Percentiles rank a stretch among this genome's conserved stretches.
Evolutionary conservation across 202 grass and related monocot genomes (phyloP).

Genomic region (Alloteropsis angusta): DNA sequence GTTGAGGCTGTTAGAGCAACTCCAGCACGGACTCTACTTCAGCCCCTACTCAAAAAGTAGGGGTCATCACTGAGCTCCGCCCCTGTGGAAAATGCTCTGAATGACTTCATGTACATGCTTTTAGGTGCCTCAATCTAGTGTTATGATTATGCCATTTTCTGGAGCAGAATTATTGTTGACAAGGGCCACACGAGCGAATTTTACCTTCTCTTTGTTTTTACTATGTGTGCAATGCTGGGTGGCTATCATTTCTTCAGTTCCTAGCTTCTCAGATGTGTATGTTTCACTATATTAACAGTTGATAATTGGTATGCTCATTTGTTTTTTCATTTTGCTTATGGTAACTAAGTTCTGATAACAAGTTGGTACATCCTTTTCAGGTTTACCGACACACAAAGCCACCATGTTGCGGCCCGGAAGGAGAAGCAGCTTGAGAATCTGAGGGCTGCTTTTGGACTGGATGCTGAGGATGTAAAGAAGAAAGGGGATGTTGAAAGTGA

Average conservation of each 20-base stretch:
- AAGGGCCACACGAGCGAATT: neutral
- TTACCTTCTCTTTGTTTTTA: neutral
- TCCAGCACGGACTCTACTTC: too few species aligned
- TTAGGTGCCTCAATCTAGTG: neutral
- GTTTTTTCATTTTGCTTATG: neutral
- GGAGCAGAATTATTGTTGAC: neutral
- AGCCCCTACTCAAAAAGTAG: too few species aligned
- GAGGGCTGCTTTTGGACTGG: constrained; percentile 60
- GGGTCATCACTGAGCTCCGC: too few species aligned
- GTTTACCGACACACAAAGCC: constrained; percentile 68
- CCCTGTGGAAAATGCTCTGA: too few species aligned
- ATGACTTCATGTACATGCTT: neutral
- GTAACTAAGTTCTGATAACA: constrained; percentile 7
- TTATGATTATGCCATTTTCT: neutral
- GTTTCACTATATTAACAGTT: neutral
- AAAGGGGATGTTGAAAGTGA: constrained; percentile 65
- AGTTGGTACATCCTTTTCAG: constrained; percentile 29
- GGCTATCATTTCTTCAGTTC: neutral
- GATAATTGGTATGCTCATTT: neutral
- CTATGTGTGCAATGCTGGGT: neutral
- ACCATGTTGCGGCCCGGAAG: constrained; percentile 79
- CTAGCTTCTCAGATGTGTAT: neutral
- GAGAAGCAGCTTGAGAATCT: constrained; percentile 85
- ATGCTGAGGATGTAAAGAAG: constrained; percentile 35
- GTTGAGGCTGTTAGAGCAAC: too few species aligned